Conservation (phyloP, 768 basidiomycete genomes). For the Termitomyces sp. region DNA sequence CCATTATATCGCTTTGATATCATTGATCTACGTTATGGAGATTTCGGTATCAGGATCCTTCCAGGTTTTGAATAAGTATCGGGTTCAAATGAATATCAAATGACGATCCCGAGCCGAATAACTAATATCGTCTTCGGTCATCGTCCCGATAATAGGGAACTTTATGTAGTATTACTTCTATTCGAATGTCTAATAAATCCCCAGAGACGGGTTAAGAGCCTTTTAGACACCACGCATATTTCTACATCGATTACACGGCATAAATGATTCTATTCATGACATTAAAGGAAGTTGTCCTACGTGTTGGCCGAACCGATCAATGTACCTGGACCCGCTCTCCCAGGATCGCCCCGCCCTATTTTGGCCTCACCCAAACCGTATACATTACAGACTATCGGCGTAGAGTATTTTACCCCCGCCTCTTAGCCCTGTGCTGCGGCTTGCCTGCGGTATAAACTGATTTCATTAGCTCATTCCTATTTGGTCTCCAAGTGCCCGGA, state of each 20-base stretch:
- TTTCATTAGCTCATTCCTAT: no score
- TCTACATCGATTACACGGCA: neutral
- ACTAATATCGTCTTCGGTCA: neutral
- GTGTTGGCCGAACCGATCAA: neutral
- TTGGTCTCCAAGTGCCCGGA: no score
- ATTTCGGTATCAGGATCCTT: neutral
- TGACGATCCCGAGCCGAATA: conserved; percentile 1
- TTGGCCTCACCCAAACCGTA: no score
- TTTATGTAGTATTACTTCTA: neutral
- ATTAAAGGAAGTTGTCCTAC: neutral
- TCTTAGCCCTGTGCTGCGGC: no score
- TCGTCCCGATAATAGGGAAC: neutral
- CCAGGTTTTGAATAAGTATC: neutral
- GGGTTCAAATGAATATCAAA: neutral
- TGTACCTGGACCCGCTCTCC: neutral
- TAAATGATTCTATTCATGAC: neutral
- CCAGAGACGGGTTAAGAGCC: neutral
- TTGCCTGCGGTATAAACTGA: no score
- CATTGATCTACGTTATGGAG: neutral
- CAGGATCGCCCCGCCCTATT: neutral
- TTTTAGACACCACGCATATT: neutral
- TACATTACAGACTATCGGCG: no score
- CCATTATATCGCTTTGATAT: neutral
- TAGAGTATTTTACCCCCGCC: neutral
- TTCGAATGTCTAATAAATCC: neutral